These are phyloP conservation scores for Podospora anserina DNA, from an alignment of 495 filamentous ascomycete genomes.

Conservation along the genomic window DNA sequence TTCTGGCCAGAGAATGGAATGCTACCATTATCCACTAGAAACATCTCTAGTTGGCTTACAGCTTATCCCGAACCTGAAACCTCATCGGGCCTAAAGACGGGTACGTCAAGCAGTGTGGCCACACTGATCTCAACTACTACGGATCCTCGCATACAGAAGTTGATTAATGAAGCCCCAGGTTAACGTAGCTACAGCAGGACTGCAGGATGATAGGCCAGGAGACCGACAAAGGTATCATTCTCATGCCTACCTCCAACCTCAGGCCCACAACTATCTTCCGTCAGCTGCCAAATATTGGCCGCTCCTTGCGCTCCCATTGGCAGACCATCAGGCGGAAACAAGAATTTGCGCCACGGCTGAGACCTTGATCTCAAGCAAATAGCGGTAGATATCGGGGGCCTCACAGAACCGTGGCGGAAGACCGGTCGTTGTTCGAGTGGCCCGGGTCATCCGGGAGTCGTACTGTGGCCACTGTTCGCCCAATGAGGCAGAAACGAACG, in stretches of 20 bases:
- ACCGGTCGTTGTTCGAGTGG: background rate
- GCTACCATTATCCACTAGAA: slow-evolving; percentile 10
- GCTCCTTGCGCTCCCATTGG: slow-evolving; percentile 14
- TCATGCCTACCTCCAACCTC: background rate
- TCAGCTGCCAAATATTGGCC: slow-evolving; percentile 26
- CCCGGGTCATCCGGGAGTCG: background rate
- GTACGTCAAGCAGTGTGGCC: slow-evolving; percentile 9
- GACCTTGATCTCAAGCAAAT: slow-evolving; percentile 12
- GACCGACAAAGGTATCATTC: background rate
- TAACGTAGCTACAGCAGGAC: background rate
- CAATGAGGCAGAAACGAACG: background rate
- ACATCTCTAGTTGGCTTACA: background rate
- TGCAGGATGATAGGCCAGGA: background rate
- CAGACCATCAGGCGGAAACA: slow-evolving; percentile 29
- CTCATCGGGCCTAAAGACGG: slow-evolving; percentile 14
- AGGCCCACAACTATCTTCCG: slow-evolving; percentile 2
- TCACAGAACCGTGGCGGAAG: background rate
- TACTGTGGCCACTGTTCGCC: background rate
- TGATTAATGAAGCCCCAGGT: no score
- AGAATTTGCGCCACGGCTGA: slow-evolving; percentile 45
- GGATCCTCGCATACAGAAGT: slow-evolving; percentile 12
- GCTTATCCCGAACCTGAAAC: background rate
- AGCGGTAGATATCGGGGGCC: background rate
- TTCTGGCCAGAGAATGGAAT: slow-evolving; percentile 13
- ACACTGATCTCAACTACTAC: slow-evolving; percentile 15